phyloP scores from a whole-genome alignment of 345 rosid species.

The Gossypium ekmanianum region DNA sequence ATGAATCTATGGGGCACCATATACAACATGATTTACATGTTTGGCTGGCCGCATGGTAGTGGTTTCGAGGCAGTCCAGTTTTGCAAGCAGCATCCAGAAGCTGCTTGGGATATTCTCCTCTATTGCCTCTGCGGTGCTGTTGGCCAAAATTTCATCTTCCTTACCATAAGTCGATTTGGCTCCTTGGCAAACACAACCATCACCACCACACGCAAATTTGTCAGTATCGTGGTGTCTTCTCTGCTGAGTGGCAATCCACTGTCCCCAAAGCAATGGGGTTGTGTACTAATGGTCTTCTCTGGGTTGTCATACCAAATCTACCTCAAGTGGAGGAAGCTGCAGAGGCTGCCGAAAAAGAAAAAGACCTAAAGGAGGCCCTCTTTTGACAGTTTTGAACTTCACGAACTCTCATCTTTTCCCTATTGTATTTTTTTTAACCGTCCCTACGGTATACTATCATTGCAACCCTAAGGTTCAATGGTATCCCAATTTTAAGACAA shows the following conservation, averaged over 20 bases:
- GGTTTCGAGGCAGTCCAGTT: constrained; percentile 72
- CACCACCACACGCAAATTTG: constrained; percentile 89
- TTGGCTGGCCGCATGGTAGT: constrained; percentile 66
- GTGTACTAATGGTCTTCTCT: constrained; percentile 86
- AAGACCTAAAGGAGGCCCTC: constrained; percentile 37
- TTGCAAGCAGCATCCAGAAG: constrained; percentile 87
- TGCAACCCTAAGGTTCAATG: constrained; percentile 1
- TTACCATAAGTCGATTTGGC: constrained; percentile 90
- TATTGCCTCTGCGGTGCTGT: constrained; percentile 93
- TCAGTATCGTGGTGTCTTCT: constrained; percentile 86
- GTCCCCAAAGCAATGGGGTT: constrained; percentile 85
- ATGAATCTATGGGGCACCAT: constrained; percentile 96
- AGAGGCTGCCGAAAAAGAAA: constrained; percentile 72
- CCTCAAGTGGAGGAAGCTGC: constrained; percentile 81
- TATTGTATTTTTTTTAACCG: background rate
- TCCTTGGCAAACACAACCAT: constrained; percentile 92
- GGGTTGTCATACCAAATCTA: constrained; percentile 92
- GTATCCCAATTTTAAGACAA: background rate
- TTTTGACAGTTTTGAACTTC: constrained; percentile 15
- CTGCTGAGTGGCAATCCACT: constrained; percentile 85
- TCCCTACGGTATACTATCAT: background rate
- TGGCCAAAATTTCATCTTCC: constrained; percentile 93
- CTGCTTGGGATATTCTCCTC: constrained; percentile 76
- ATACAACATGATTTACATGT: constrained; percentile 89
- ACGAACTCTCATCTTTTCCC: constrained; percentile 10